A percentile compares a stretch with the other conserved stretches of the same genome.
Evolutionary conservation across 2,329 filamentous ascomycete genomes (phyloP).

Genomic region (Didymellaceae sp.): DNA sequence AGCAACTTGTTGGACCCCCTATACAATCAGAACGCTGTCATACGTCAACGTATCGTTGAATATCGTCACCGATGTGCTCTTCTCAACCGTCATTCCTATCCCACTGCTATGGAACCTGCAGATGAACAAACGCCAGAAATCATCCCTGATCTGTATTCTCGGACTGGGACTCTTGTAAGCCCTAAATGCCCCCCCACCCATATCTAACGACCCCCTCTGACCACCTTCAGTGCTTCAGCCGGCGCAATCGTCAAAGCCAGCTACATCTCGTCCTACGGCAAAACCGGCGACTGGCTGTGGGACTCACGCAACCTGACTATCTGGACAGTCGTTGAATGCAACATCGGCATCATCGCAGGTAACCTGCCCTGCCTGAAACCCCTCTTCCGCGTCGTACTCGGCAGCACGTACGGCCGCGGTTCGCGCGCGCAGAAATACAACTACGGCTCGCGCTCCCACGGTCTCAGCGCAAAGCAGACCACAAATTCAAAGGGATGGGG

Average conservation of each 20-base stretch:
- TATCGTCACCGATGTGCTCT: constrained; percentile 52
- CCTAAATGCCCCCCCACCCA: neutral
- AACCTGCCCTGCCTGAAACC: constrained; percentile 53
- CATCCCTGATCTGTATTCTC: constrained; percentile 52
- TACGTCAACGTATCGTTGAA: constrained; percentile 55
- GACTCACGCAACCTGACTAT: constrained; percentile 57
- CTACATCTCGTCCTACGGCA: constrained; percentile 47
- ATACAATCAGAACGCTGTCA: constrained; percentile 51
- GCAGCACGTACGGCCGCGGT: constrained; percentile 38
- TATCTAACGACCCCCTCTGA: neutral
- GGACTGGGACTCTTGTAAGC: constrained; percentile 52
- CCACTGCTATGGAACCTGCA: constrained; percentile 42
- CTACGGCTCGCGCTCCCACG: constrained; percentile 16
- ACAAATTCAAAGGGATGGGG: constrained; percentile 16
- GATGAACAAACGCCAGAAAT: constrained; percentile 52
- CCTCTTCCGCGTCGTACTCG: constrained; percentile 48
- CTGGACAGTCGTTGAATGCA: constrained; percentile 55
- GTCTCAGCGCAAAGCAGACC: constrained; percentile 22
- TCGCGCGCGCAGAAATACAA: constrained; percentile 23
- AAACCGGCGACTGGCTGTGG: constrained; percentile 46
- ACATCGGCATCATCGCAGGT: constrained; percentile 54
- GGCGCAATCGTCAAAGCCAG: constrained; percentile 52
- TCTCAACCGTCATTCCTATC: constrained; percentile 50
- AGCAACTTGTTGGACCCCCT: constrained; percentile 52
- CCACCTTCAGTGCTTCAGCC: constrained; percentile 40